phyloP scores from a whole-genome alignment of 2,329 filamentous ascomycete genomes.

The Xylaria sp. region DNA sequence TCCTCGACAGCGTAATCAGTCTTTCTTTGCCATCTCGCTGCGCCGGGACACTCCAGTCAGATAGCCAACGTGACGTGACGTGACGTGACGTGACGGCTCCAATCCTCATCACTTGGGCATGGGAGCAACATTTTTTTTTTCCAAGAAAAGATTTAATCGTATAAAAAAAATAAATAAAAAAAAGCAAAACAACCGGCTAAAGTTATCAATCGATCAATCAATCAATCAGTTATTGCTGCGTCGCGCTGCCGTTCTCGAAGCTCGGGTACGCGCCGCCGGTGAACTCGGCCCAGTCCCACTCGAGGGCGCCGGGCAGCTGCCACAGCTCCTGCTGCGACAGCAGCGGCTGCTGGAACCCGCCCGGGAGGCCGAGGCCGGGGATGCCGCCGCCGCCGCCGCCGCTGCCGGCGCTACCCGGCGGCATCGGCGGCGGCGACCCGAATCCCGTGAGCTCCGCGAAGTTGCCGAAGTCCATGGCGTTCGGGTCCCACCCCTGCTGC shows the following conservation, averaged over 20 bases:
- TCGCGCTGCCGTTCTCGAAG: slow-evolving; percentile 61
- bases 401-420: slow-evolving; percentile 1
- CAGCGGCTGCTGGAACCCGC: slow-evolving; percentile 74
- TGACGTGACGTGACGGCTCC: no score
- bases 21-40: no score
- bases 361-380: neutral
- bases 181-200: no score
- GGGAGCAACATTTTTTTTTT: no score
- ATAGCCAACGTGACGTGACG: no score
- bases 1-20: no score
- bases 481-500: slow-evolving; percentile 45
- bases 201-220: no score
- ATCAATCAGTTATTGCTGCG: slow-evolving; percentile 8
- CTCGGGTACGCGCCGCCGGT: slow-evolving; percentile 66
- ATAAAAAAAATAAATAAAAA: no score
- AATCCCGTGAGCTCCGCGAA: slow-evolving; percentile 52
- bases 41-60: no score
- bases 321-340: slow-evolving; percentile 92
- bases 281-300: slow-evolving; percentile 81
- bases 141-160: no score
- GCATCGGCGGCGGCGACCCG: slow-evolving; percentile 34
- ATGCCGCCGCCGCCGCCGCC: no score
- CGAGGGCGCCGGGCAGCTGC: slow-evolving; percentile 93
- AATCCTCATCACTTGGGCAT: no score
- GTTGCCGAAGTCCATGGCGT: slow-evolving; percentile 46